Evolutionary conservation across 2,329 filamentous ascomycete species (phyloP).

Genomic region (Sporothrix sp.): DNA sequence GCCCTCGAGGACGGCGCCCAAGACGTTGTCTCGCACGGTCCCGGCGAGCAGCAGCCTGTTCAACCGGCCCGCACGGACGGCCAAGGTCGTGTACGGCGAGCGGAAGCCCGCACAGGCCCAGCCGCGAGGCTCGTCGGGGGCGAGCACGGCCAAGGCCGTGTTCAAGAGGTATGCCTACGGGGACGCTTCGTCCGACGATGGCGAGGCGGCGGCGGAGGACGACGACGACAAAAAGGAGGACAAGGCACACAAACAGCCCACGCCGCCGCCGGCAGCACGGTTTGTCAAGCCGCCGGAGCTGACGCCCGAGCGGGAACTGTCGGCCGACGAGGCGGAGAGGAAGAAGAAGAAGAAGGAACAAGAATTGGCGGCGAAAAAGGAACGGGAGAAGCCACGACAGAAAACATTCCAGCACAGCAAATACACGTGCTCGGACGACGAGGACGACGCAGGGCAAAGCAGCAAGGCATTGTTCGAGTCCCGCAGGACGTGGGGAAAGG

Average conservation of each 20-base stretch:
- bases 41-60: not conserved
- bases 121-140: too few species aligned
- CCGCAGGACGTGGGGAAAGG: too few species aligned
- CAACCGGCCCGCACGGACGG: too few species aligned
- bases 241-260: not conserved
- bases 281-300: constrained; percentile 4
- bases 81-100: too few species aligned
- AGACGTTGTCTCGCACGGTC: too few species aligned
- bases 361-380: not conserved
- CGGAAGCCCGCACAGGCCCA: too few species aligned
- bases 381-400: not conserved
- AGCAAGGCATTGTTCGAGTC: not conserved
- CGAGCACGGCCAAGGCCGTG: too few species aligned
- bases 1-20: too few species aligned
- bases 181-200: not conserved
- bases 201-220: not conserved
- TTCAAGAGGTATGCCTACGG: not conserved
- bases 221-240: not conserved
- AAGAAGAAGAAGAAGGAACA: not conserved
- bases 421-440: not conserved
- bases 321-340: not conserved
- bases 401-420: not conserved
- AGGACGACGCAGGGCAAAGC: not conserved
- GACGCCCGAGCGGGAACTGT: not conserved
- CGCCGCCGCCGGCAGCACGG: not conserved